Conservation (phyloP, 495 filamentous ascomycete genomes). For the Xylaria bambusicola region DNA sequence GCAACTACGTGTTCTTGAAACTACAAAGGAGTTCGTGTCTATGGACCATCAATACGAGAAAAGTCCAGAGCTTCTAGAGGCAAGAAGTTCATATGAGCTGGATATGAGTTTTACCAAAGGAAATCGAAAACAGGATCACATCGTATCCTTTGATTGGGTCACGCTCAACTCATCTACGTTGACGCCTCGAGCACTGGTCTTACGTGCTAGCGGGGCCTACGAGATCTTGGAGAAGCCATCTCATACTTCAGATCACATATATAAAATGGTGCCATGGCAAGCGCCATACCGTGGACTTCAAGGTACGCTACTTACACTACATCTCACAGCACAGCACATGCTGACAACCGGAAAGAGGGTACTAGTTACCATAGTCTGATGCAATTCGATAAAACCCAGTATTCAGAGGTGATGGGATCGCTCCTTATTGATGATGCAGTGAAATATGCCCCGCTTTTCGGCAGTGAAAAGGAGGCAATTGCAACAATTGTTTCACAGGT, state of each 20-base stretch:
- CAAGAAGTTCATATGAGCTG: slow-evolving; percentile 54
- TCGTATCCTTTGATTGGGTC: slow-evolving; percentile 88
- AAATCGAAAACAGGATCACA: slow-evolving; percentile 56
- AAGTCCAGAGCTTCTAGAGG: slow-evolving; percentile 55
- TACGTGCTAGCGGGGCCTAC: slow-evolving; percentile 68
- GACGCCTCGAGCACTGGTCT: slow-evolving; percentile 66
- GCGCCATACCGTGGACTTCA: slow-evolving; percentile 47
- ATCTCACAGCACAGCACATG: neutral
- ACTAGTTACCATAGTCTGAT: slow-evolving; percentile 47
- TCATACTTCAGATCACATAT: slow-evolving; percentile 50
- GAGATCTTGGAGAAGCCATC: slow-evolving; percentile 66
- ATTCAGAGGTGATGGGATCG: slow-evolving; percentile 45
- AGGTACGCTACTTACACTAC: slow-evolving; percentile 30
- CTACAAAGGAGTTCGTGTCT: slow-evolving; percentile 61
- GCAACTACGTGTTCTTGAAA: slow-evolving; percentile 72
- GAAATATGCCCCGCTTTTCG: slow-evolving; percentile 47
- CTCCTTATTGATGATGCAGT: slow-evolving; percentile 46
- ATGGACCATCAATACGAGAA: slow-evolving; percentile 36
- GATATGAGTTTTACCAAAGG: slow-evolving; percentile 51
- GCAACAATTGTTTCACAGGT: slow-evolving; percentile 36
- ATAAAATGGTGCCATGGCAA: slow-evolving; percentile 51
- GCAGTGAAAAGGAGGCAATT: slow-evolving; percentile 38
- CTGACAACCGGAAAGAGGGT: slow-evolving; percentile 38
- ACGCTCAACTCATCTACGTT: slow-evolving; percentile 59
- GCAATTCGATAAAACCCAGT: slow-evolving; percentile 46